Evolutionary conservation across 176 grass and related monocot genomes (phyloP).

Genomic region (Oryza meridionalis): DNA sequence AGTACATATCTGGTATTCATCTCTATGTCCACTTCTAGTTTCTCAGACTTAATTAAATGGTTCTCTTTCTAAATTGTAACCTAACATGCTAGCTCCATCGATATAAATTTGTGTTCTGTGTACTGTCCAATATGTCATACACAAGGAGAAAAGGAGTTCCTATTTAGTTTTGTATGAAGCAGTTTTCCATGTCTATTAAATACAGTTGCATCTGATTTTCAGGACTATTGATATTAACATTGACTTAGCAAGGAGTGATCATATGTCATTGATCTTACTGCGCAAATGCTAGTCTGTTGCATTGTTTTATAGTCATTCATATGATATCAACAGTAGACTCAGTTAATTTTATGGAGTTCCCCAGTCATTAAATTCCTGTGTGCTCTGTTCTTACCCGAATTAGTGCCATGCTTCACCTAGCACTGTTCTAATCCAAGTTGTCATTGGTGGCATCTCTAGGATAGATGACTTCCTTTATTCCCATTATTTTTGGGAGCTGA

Average conservation of each 20-base stretch:
- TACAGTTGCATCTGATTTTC: not conserved
- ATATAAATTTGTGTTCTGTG: conserved; percentile 6
- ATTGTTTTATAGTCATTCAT: not conserved
- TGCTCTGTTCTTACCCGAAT: not conserved
- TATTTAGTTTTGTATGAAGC: conserved; percentile 16
- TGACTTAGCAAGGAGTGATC: conserved; percentile 1
- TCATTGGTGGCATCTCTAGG: not conserved
- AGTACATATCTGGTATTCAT: conserved; percentile 83
- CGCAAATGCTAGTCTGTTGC: not conserved
- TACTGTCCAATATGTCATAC: conserved; percentile 16
- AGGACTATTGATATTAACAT: not conserved
- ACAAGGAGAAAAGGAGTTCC: not conserved
- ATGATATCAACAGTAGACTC: not conserved
- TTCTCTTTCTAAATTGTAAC: conserved; percentile 9
- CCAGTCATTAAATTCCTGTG: not conserved
- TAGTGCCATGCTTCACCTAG: not conserved
- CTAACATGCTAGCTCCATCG: not conserved
- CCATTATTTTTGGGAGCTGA: not conserved
- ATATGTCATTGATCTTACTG: conserved; percentile 1
- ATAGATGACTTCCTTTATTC: not conserved
- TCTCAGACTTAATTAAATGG: conserved; percentile 15
- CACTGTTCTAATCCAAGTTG: not conserved
- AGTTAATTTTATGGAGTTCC: conserved; percentile 1
- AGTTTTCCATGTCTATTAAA: not conserved
- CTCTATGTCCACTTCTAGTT: conserved; percentile 32